Evolutionary conservation across 768 basidiomycete genomes (phyloP), one percentile per base, ranked within the genome.

Genomic region (Boletus rubroflammeus): DNA sequence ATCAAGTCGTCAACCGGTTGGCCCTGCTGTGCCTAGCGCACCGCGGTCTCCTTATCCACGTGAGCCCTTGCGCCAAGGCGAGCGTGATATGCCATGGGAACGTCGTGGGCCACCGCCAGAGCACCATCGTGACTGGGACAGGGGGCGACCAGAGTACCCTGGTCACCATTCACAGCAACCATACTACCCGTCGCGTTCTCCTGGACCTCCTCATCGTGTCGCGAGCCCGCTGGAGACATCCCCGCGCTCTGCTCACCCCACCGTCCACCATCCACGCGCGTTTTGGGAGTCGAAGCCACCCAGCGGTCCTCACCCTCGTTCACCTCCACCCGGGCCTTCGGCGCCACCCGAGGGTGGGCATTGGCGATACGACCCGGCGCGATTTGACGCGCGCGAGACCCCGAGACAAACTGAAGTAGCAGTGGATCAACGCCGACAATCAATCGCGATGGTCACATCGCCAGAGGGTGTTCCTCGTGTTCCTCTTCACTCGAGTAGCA

Each of bases 261-360:
- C 51, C 31, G 62, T 73, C 5, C 68, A 60, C 3, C 64, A 66
- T 23, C 19, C 71, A 0, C 65, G 75, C 15, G 64, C 78, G 7
- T 81, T 83, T 62, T 88, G 85, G 86, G 87, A 88, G 15, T 69
- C 78, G 31, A 85, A 83, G 64, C 81, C 80, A 3, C 67, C 75
- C 1, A 53, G 65, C 11, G 66, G 68, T 28, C 68, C 65, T 40
- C 68, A 60, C 3, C 61, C 64, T 26, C 70, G 67, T 13, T 65
- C 74, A 2, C 70, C 72, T 49, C 72, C 72, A 9, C 62, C 72
- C 5, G 72, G 71, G 40, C 69, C 70, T 13, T 63, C 69, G 6
- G 68, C 68, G 10, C 73, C 72, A 29, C 73, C 74, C 11, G 82
- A 82, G 47, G 73, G 67, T 26, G 63, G 76, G 0, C 72, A 69